Conservation (phyloP, 106 monocot species). For the Apostasia shenzhenica region DNA sequence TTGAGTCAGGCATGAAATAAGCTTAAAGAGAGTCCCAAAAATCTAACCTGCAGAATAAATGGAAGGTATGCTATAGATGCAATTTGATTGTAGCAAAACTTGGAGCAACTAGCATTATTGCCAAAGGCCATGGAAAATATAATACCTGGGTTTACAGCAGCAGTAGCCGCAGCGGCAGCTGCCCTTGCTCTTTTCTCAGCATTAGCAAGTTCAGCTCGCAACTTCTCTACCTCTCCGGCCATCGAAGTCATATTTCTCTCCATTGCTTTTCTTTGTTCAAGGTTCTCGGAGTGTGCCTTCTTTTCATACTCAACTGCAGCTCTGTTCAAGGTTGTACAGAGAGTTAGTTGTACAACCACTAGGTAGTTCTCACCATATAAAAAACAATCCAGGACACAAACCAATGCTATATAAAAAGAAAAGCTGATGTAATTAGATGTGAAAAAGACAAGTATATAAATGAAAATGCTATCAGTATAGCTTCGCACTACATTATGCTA, state of each 20-base stretch:
- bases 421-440: too few relatives aligned
- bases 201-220: slow-evolving; percentile 74
- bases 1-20: too few relatives aligned
- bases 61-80: too few relatives aligned
- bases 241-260: slow-evolving; percentile 60
- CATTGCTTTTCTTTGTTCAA: slow-evolving; percentile 64
- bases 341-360: too few relatives aligned
- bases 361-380: too few relatives aligned
- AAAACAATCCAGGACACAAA: too few relatives aligned
- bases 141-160: slow-evolving; percentile 48
- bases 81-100: too few relatives aligned
- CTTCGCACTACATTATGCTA: too few relatives aligned
- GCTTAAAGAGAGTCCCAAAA: too few relatives aligned
- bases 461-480: not conserved
- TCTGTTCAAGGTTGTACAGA: slow-evolving; percentile 22
- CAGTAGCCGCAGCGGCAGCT: slow-evolving; percentile 32
- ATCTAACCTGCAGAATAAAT: too few relatives aligned
- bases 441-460: not conserved
- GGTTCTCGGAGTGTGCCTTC: slow-evolving; percentile 66
- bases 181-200: slow-evolving; percentile 63
- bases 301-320: slow-evolving; percentile 89
- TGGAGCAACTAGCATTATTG: too few relatives aligned
- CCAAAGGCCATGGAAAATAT: not conserved
- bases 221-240: slow-evolving; percentile 62
- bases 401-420: too few relatives aligned